Evolutionary conservation across 1,284 basidiomycete species (phyloP), one percentile per base, ranked within the genome.

Genomic region (Kwoniella shivajii): DNA sequence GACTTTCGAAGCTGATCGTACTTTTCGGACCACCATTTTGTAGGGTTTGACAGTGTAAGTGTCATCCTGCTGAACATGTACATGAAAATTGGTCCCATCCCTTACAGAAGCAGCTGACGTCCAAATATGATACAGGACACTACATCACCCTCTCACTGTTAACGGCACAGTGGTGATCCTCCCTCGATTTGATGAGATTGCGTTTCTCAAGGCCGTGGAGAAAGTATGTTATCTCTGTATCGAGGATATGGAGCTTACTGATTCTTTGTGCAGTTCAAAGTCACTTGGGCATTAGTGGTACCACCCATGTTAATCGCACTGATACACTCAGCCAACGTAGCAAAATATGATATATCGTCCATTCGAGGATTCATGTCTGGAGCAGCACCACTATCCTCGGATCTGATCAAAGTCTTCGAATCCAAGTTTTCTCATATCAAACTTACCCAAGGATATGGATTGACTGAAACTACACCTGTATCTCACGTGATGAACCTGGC

Each of bases 301-400:
- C 92, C 93, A 0, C 92, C 92, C 0, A 86, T 96, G 44, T 79
- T 92, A 4, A 85, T 95, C 34, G 65, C 67, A 14, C 61, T 79
- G 46, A 57, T 76, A 18, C 61, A 80, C 57, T 76, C 76, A 43
- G 73, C 76, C 80, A 85, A 83, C n/a, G 82, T 88, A 1, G 82
- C 84, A 44, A 83, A 88, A 72, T 88, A 88, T 73, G 82, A 92
- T 67, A 60, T 93, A 48, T 83, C 81, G 4, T 83, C 83, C 1
- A 71, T 95, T 13, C 76, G 80, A 24, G 76, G 83, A 6, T 67
- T 92, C 46, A 81, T 86, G 63, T 88, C 85, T 1, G 92, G 90
- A 5, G 93, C 91, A 0, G 93, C 93, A 2, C 91, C 92, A 0
- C 81, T 93, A 6, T 85, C 88, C 1, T 44, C 65, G 16, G 70